A percentile compares a stretch with the other conserved stretches of the same genome.
These are phyloP conservation scores for Torulaspora indica DNA, from an alignment of 805 yeast genomes.

Conservation along the genomic window DNA sequence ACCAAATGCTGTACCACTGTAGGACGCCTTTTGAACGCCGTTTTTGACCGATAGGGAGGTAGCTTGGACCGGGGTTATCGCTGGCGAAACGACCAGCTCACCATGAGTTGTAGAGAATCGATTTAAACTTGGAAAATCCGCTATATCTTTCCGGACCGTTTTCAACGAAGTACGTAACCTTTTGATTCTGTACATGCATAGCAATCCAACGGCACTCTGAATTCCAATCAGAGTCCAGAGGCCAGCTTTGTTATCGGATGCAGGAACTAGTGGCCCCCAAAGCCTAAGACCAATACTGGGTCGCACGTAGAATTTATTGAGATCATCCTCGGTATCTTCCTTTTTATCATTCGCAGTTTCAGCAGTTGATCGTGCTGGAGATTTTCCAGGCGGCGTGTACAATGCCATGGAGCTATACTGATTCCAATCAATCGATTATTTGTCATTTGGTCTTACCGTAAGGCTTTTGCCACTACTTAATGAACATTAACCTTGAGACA, in stretches of 20 bases:
- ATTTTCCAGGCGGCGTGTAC: conserved; percentile 32
- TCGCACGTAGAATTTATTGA: conserved; percentile 34
- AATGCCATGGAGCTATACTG: conserved; percentile 25
- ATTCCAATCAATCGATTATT: background rate
- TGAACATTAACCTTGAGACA: background rate
- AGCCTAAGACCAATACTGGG: conserved; percentile 58
- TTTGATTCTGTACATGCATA: conserved; percentile 24
- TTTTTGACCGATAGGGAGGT: background rate
- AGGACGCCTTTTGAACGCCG: conserved; percentile 2
- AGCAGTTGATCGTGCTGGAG: conserved; percentile 14
- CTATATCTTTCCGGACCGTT: conserved; percentile 27
- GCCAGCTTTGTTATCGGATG: conserved; percentile 58
- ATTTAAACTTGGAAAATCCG: conserved; percentile 34
- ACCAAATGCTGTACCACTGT: conserved; percentile 18
- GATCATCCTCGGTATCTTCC: conserved; percentile 19
- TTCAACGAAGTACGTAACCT: conserved; percentile 15
- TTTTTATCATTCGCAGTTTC: conserved; percentile 11
- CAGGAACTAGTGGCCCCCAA: conserved; percentile 74
- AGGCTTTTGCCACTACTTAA: conserved; percentile 5
- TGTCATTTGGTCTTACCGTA: background rate
- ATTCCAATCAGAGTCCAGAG: conserved; percentile 47
- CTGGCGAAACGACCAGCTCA: conserved; percentile 17
- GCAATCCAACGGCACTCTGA: conserved; percentile 49
- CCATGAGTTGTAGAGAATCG: conserved; percentile 34
- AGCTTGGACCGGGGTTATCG: background rate